These are phyloP conservation scores for Colletotrichum lini DNA, from an alignment of 2,329 filamentous ascomycete genomes.

Conservation along the genomic window DNA sequence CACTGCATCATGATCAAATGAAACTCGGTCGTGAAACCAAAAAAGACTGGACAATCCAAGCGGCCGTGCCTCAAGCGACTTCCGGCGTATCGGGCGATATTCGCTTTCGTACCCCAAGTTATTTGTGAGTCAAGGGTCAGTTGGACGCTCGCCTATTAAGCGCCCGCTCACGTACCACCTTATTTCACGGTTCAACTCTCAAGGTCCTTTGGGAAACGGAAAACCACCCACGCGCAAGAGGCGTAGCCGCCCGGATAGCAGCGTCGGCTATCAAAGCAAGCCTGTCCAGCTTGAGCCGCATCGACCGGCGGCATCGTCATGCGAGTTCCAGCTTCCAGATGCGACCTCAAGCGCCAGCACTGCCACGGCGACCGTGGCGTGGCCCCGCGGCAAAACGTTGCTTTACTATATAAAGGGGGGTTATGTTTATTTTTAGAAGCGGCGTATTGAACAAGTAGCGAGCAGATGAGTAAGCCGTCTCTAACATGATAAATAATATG, in stretches of 20 bases:
- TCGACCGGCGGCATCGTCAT: not conserved
- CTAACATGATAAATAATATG: not conserved
- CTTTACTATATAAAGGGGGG: not conserved
- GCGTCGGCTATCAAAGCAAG: not conserved
- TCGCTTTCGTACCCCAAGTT: slow-evolving; percentile 13
- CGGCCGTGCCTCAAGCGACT: slow-evolving; percentile 14
- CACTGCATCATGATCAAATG: not conserved
- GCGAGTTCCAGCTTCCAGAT: not conserved
- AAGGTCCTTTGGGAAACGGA: not conserved
- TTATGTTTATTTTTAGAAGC: too few species aligned
- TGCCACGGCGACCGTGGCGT: slow-evolving; percentile 8
- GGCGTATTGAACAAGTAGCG: too few species aligned
- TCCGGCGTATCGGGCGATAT: slow-evolving; percentile 1
- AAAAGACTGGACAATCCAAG: not conserved
- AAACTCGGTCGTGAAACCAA: slow-evolving; percentile 17
- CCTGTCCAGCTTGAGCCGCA: not conserved
- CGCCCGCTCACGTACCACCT: slow-evolving; percentile 19
- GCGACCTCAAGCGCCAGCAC: slow-evolving; percentile 27
- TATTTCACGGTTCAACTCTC: slow-evolving; percentile 10
- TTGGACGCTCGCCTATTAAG: slow-evolving; percentile 22
- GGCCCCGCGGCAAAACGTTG: not conserved
- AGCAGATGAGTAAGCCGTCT: not conserved
- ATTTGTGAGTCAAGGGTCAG: not conserved
- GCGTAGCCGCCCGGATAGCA: not conserved
- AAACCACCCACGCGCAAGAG: not conserved